Evolutionary conservation across 768 basidiomycete genomes (phyloP).

Genomic region (Lactifluus rugatus): DNA sequence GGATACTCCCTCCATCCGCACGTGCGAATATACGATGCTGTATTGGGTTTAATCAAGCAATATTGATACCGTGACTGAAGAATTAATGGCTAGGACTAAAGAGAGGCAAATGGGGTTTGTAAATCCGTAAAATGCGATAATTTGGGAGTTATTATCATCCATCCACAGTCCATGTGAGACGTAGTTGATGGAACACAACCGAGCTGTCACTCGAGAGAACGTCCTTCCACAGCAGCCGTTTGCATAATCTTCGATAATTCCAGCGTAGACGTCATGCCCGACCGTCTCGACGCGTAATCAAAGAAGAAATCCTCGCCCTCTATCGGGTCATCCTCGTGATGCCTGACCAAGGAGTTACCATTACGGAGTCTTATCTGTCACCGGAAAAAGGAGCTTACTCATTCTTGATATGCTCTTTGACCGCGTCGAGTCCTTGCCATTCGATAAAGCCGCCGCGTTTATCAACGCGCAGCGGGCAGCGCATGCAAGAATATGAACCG

Average conservation of each 20-base stretch:
- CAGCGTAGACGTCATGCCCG: background rate
- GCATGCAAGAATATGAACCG: slow-evolving; percentile 1
- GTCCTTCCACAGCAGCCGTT: too few relatives aligned
- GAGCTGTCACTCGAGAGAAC: too few relatives aligned
- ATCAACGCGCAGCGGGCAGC: background rate
- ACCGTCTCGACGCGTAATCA: background rate
- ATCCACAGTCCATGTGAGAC: too few relatives aligned
- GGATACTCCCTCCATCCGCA: too few relatives aligned
- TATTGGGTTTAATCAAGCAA: too few relatives aligned
- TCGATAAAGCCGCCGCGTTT: background rate
- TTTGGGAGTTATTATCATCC: too few relatives aligned
- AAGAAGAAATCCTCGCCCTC: slow-evolving; percentile 6
- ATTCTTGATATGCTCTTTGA: background rate
- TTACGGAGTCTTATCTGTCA: background rate
- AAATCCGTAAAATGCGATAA: too few relatives aligned
- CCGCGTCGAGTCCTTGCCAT: background rate
- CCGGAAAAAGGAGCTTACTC: background rate
- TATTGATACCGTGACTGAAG: too few relatives aligned
- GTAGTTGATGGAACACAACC: too few relatives aligned
- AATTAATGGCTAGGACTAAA: too few relatives aligned
- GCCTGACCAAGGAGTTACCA: background rate
- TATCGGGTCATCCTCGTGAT: background rate
- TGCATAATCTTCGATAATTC: background rate
- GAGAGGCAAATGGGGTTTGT: too few relatives aligned
- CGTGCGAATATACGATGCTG: too few relatives aligned